Evolutionary conservation across 192 early-diverging fungal species (phyloP), one percentile per base, ranked within the genome.

Genomic region (Gonapodya sp.): DNA sequence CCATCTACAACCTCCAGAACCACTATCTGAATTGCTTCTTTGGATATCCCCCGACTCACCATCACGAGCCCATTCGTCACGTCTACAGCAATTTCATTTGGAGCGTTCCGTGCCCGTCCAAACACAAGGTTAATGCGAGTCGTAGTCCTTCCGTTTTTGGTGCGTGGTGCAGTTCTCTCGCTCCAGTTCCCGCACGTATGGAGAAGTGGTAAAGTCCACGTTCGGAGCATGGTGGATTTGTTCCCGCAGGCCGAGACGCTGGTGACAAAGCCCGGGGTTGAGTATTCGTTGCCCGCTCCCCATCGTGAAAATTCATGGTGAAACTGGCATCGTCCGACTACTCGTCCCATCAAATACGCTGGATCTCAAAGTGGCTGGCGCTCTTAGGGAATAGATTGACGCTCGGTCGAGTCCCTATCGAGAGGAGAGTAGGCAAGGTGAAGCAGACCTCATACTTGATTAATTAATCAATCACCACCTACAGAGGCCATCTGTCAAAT

Each of bases 241-340:
- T 33, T 18, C 30, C 30, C 75, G 75, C 30, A 77, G 75, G 75
- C 75, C 75, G 75, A 77, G 75, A 2, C 75, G 75, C 75, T 77
- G 75, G 16, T 77, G 18, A 34, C 8, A 33, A 33, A 34, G 34
- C 16, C 46, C 8, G 24, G 24, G 8, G 8, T 64, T 64, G 46
- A 64, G 24, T 24, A 24, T 8, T 8, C 46, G 24, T 64, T 64
- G 8, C 8, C 8, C 8, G 24, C 46, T 64, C 46, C 8, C 8
- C 8, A 64, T 64, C 8, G 46, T 64, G 46, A 24, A 64, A 24
- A 16, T 64, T 31, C 75, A 18, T 2, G 34, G 18, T 33, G 16
- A 16, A 34, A 77, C 18, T 33, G 34, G 30, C 18, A 34, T 34
- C 8, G 75, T 77, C 31, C 75, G 2, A 18, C 30, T 32, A 77